phyloP scores from a whole-genome alignment of 495 filamentous ascomycete genomes.

The Neurospora cerealis region DNA sequence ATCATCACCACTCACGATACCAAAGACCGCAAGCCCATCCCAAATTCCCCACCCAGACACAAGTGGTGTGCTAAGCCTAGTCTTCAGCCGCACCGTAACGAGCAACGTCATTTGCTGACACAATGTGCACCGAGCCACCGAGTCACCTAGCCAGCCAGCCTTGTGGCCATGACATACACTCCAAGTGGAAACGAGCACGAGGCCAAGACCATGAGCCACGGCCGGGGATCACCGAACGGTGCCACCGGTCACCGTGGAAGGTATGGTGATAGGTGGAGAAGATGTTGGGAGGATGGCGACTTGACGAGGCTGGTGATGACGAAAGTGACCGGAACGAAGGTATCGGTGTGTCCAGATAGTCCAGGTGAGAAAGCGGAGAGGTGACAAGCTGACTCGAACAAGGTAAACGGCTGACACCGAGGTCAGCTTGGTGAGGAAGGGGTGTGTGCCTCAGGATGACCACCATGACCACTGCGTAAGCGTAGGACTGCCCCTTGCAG shows the following conservation, averaged over 20 bases:
- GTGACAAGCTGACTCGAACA: background rate
- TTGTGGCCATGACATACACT: background rate
- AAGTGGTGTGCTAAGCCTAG: no score
- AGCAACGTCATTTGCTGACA: background rate
- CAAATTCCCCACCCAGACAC: no score
- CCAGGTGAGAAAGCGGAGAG: background rate
- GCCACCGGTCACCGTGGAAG: no score
- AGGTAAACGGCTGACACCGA: background rate
- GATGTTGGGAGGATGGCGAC: no score
- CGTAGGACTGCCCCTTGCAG: background rate
- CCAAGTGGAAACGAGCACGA: background rate
- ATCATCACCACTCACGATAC: no score
- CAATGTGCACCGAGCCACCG: background rate
- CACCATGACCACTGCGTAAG: background rate
- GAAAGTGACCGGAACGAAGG: no score
- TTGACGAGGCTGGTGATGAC: no score
- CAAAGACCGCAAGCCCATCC: no score
- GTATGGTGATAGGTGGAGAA: no score
- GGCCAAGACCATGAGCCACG: background rate
- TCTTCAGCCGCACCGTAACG: background rate
- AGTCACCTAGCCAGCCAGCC: background rate
- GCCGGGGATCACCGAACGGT: background rate
- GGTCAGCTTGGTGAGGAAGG: background rate
- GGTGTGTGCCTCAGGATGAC: background rate
- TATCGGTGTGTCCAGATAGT: no score